Evolutionary conservation across 768 basidiomycete genomes (phyloP), one percentile per base, ranked within the genome.

Genomic region (Saitozyma sp.): DNA sequence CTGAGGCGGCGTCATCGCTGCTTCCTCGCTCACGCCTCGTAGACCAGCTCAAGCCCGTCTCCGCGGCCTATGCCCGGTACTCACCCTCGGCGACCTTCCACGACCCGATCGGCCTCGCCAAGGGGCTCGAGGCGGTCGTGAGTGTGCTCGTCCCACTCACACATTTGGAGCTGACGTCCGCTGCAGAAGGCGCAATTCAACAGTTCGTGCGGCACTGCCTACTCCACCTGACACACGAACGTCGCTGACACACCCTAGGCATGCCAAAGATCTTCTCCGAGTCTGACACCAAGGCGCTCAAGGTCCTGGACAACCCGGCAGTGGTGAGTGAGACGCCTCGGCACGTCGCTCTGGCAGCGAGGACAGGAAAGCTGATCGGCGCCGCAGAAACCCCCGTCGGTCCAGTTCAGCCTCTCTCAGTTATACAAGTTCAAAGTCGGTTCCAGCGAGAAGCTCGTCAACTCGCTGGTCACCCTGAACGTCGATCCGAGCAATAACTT

Each of bases 61-160:
- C 68, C 10, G 43, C 62, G 4, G 70, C 75, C 9, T 76, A 72
- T 62, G 70, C 70, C 10, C 61, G 68, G 52, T 76, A 76, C 58
- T 62, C 64, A 51, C 51, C 60, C 8, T 58, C 56, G 0, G 77
- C 77, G 0, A 53, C 62, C 41, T 78, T 78, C 61, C 73, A 74
- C 51, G 77, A 78, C 61, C 77, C 77, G 1, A 68, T 78, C 58
- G 71, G 71, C 42, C 58, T 73, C 39, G 77, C 77, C 19, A 59
- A 78, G 51, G 73, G 73, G 40, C 62, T 75, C 10, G 67, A 71
- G 5, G 54, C 70, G 16, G 63, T 74, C 13, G 69, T 68, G 48
- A 65, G 69, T 70, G 17, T 7, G 2, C 37, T 50, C 20, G 54
- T 29, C 45, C 13, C 3, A 19, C 3, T 7, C 20, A 8, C 19